A percentile compares a stretch with the other conserved stretches of the same genome.
Evolutionary conservation across 805 yeast genomes (phyloP).

Genomic region (Ogataea pilisensis): DNA sequence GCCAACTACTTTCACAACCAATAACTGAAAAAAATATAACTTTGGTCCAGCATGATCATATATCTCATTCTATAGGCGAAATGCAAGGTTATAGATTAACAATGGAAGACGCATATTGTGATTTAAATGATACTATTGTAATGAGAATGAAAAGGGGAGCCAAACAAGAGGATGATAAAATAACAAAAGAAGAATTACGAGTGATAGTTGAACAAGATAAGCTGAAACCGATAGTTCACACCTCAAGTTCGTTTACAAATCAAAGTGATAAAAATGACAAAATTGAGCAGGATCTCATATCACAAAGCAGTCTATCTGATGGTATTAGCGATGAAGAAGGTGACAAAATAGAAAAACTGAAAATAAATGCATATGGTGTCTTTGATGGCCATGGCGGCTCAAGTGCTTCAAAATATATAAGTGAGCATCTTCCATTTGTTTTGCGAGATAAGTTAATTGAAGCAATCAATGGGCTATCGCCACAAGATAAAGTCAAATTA

Average conservation of each 20-base stretch:
- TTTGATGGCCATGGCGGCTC: slow-evolving; percentile 85
- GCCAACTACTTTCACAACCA: slow-evolving; percentile 72
- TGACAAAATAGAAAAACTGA: slow-evolving; percentile 6
- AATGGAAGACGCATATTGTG: slow-evolving; percentile 74
- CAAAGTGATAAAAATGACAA: background rate
- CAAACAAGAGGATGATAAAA: background rate
- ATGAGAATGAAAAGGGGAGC: background rate
- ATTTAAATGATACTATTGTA: slow-evolving; percentile 32
- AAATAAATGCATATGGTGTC: slow-evolving; percentile 54
- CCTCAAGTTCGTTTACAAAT: background rate
- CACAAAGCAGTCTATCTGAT: background rate
- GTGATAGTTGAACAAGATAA: background rate
- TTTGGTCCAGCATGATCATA: slow-evolving; percentile 38
- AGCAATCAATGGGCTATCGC: slow-evolving; percentile 14
- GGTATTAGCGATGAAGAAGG: background rate
- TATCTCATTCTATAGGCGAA: slow-evolving; percentile 61
- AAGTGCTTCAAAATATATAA: slow-evolving; percentile 51
- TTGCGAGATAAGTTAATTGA: slow-evolving; percentile 17
- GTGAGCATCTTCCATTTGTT: slow-evolving; percentile 34
- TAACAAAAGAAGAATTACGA: too few species aligned
- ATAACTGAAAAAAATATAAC: slow-evolving; percentile 62
- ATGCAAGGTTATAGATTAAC: slow-evolving; percentile 76
- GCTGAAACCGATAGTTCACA: background rate
- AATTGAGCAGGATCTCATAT: background rate
- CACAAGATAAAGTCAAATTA: slow-evolving; percentile 13